Percentiles rank a stretch among this genome's conserved stretches.
These are phyloP conservation scores for Vararia minispora DNA, from an alignment of 768 basidiomycete genomes.

Conservation along the genomic window DNA sequence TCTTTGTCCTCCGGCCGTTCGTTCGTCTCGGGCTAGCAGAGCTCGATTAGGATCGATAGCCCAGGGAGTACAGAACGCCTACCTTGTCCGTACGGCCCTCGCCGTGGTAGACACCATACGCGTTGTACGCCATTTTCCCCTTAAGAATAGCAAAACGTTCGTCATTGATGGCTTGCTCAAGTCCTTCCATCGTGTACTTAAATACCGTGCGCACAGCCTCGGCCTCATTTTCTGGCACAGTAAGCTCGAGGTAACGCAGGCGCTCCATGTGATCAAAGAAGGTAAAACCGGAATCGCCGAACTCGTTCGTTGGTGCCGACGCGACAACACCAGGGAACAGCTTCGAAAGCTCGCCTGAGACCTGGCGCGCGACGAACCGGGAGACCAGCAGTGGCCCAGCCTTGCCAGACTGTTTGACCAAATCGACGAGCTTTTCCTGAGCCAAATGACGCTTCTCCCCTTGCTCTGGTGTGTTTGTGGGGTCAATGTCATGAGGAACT, in stretches of 20 bases:
- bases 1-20: constrained; percentile 62
- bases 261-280: constrained; percentile 73
- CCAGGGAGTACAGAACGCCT: constrained; percentile 9
- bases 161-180: constrained; percentile 59
- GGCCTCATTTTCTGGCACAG: constrained; percentile 35
- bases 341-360: constrained; percentile 53
- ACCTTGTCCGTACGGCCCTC: constrained; percentile 68
- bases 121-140: constrained; percentile 70
- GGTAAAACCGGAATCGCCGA: constrained; percentile 42
- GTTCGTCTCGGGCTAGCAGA: constrained; percentile 35
- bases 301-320: constrained; percentile 18
- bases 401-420: constrained; percentile 37
- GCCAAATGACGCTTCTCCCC: constrained; percentile 41
- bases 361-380: constrained; percentile 62
- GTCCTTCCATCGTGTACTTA: constrained; percentile 50
- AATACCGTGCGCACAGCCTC: constrained; percentile 43
- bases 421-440: constrained; percentile 47
- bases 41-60: neutral
- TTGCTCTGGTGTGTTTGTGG: constrained; percentile 21
- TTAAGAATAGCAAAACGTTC: constrained; percentile 49
- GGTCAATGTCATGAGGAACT: constrained; percentile 34
- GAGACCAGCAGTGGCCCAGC: constrained; percentile 49
- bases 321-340: constrained; percentile 24
- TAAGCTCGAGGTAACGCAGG: constrained; percentile 53
- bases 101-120: constrained; percentile 58